Base-by-base conservation (phyloP, 257 asterid species). In the Solanum paucissectum region DNA sequence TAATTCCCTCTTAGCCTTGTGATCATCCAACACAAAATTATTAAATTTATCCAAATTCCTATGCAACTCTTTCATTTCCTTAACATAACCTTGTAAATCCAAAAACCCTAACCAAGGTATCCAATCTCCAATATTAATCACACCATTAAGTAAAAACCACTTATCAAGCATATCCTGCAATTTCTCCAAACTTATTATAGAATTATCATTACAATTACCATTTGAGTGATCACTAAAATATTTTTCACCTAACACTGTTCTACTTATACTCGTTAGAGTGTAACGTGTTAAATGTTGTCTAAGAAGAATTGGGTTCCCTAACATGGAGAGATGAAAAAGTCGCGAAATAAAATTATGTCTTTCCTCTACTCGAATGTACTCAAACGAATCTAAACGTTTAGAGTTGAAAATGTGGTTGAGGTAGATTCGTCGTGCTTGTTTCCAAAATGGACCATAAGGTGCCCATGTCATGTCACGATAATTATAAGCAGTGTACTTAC, bases 61-160 rank as follows among this genome's bases (percentile, higher is more conserved):
- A 23, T 33, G 7, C 58, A 91, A 49, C 21, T 71, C 90, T 77
- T 89, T 93, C 94, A 93, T 92, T 83, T 71, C 87, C 89, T 88
- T 90, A 10, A 84, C 91, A 87, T 91, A 88, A 6, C 93, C 94
- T 38, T 91, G 93, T 7, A 92, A 9, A 83, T 92, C 94, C 33
- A 93, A 11, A 49, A 49, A 49, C 58, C 58, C 58, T 49, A 49
- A 49, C 58, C 58, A 49, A 49, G 94, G 93, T 37, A 93, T 88
- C 94, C 94, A 92, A 23, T 92, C 95, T 32, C 94, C 94, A 4
- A 90, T 91, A 73, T 87, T 84, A 32, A 87, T 5, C 75, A 37
- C 92, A 9, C 93, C 94, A 20, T 60, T 87, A 7, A 93, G 90
- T 25, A 32, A 27, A 68, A 92, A 44, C 94, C 91, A 90, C 90